Percentiles rank a stretch among this genome's conserved stretches.
Conservation (phyloP, 352 stramenopile species). For the Phytophthora citrophthora region DNA sequence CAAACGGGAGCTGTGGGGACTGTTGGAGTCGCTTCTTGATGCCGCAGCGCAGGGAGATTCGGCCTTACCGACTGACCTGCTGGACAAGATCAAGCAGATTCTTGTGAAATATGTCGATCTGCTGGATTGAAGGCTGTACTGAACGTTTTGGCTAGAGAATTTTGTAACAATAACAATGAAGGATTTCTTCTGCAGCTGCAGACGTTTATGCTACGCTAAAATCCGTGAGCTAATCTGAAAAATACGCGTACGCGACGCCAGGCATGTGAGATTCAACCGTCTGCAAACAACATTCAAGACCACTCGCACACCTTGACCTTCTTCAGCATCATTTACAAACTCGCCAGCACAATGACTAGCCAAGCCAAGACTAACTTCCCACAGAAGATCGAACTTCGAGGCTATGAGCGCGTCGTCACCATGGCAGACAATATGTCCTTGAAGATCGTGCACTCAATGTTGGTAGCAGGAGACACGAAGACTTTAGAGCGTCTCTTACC, state of each 20-base stretch:
- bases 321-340: too few species aligned
- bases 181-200: too few species aligned
- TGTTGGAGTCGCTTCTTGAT: conserved; percentile 60
- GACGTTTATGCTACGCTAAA: too few species aligned
- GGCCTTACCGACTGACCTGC: conserved; percentile 37
- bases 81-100: conserved; percentile 48
- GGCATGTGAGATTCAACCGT: too few species aligned
- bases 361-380: too few species aligned
- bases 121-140: conserved; percentile 49
- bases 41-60: conserved; percentile 49
- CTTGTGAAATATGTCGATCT: conserved; percentile 66
- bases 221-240: too few species aligned
- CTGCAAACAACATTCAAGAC: too few species aligned
- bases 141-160: not conserved
- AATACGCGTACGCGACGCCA: too few species aligned
- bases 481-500: conserved; percentile 31
- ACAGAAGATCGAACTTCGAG: too few species aligned
- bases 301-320: too few species aligned
- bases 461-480: conserved; percentile 13
- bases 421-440: conserved; percentile 19
- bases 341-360: too few species aligned
- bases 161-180: too few species aligned
- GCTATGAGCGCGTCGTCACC: conserved; percentile 29
- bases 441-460: conserved; percentile 39
- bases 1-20: conserved; percentile 52